Evolutionary conservation across 306 rosid genomes (phyloP), one percentile per base, ranked within the genome.

Genomic region (Vigna mungo): DNA sequence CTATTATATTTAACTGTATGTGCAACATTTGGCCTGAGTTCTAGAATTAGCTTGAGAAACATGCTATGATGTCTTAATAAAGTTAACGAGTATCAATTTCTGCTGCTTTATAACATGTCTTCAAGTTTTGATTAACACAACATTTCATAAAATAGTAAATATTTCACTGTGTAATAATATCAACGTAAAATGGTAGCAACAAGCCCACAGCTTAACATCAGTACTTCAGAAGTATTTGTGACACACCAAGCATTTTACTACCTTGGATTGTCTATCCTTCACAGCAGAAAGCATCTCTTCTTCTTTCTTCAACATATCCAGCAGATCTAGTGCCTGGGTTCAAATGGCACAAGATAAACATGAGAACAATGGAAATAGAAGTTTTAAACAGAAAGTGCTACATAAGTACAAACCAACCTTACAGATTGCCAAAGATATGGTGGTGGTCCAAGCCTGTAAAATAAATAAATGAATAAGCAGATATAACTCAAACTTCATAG

Each of bases 281-380:
- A 92, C 78, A 25, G 95, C 90, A 59, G 86, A 81, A 68, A 96
- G 92, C 91, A 96, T 88, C 73, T 92, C 98, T 39, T 92, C 97
- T 80, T 96, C 99, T 83, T 86, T 91, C 84, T 91, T 91, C 32
- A 96, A 86, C 99, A 91, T 87, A 74, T 96, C 98, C 75, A 91
- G 53, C 49, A 92, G 85, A 88, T 91, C 99, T 36, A 89, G 63
- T 27, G 98, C 89, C 98, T 95, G 88, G 84, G 10, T 41, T 41
- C 12, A 51, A 67, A 80, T 62, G 39, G 8, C 52, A 69, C 37
- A 32, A 61, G n/a, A 79, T 47, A 80, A 43, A 63, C 56, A 63
- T 74, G 64, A 84, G 82, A 47, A 74, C 30, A 68, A 14, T n/a
- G 30, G 47, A 75, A 60, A 27, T 58, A 52, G 60, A 82, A 43